Evolutionary conservation across 2,329 filamentous ascomycete species (phyloP), one percentile per base, ranked within the genome.

Genomic region (Helicocarpus griseus): DNA sequence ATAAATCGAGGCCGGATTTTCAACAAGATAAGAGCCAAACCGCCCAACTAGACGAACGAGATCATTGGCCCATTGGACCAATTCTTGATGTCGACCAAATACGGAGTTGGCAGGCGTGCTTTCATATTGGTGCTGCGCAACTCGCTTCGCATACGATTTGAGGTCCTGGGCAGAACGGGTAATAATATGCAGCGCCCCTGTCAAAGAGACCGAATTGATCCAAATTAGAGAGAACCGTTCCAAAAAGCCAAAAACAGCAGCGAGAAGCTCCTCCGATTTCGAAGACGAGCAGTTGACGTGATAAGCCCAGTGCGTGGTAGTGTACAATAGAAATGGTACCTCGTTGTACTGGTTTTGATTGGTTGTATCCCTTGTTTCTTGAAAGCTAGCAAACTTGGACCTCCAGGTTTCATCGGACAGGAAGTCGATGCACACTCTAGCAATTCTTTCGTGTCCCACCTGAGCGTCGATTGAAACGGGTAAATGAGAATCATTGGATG

Each of bases 1-100:
- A 53, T 70, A 67, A 31, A 73, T 72, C 0, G 63, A 51, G 5
- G 62, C 55, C 0, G 70, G 69, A 6, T 60, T 52, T 29, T 48
- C 35, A 1, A 50, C 29, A 9, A 72, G 48, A 36, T 56, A 53
- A 5, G 13, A 40, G 2, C 65, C 63, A 52, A 71, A 72, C 43
- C 68, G 69, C 5, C 66, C 67, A 13, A 68, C 48, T 8, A 73
- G 53, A 49, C 65, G 66, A 7, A 67, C 50, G 6, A 72, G 54
- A 51, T 72, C 70, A 1, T 51, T 56, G 1, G 63, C 58, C 69
- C 69, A 71, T 13, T 47, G 55, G 11, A 63, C 56, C 3, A 71
- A 43, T 4, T 65, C 50, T 9, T 62, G 61, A 3, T 56, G 19
- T 14, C 58, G 55, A 21, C 19, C n/a, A 22, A 31, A 39, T 24